phyloP scores from a whole-genome alignment of 2,329 filamentous ascomycete genomes.

The Alternaria metachromatica region DNA sequence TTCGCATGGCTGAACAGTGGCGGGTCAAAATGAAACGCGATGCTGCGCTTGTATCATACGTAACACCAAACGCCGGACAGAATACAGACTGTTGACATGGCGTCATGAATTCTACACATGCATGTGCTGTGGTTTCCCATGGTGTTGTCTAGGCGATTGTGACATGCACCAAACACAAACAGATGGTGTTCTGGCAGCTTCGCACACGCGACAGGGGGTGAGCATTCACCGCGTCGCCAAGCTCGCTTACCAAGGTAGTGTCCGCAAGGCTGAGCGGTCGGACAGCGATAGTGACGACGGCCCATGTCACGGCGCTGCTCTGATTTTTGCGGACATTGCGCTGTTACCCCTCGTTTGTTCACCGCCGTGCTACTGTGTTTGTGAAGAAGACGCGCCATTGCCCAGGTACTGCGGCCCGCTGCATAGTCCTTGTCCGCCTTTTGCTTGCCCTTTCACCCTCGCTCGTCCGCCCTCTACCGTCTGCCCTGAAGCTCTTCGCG shows the following conservation, averaged over 20 bases:
- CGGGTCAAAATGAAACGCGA: slow-evolving; percentile 30
- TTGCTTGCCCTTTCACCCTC: slow-evolving; percentile 1
- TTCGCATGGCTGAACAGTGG: slow-evolving; percentile 84
- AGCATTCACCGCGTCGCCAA: slow-evolving; percentile 14
- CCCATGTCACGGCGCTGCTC: slow-evolving; percentile 28
- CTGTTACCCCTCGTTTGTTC: slow-evolving; percentile 22
- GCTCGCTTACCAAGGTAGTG: slow-evolving; percentile 21
- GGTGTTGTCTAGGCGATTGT: not conserved
- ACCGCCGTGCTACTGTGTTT: slow-evolving; percentile 14
- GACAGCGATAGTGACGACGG: slow-evolving; percentile 23
- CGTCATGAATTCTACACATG: not conserved
- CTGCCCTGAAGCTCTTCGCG: slow-evolving; percentile 46
- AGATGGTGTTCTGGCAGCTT: not conserved
- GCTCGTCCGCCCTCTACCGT: slow-evolving; percentile 14
- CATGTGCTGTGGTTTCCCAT: not conserved
- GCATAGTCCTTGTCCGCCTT: slow-evolving; percentile 9
- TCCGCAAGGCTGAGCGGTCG: slow-evolving; percentile 24
- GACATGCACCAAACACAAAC: not conserved
- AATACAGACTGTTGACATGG: not conserved
- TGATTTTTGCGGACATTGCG: slow-evolving; percentile 32
- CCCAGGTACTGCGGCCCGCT: slow-evolving; percentile 15
- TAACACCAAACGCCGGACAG: not conserved
- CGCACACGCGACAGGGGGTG: slow-evolving; percentile 2
- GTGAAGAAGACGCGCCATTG: slow-evolving; percentile 8
- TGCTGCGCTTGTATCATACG: not conserved